These are phyloP conservation scores for Chaetomiaceae sp. DNA, from an alignment of 2,329 filamentous ascomycete genomes.

Conservation along the genomic window DNA sequence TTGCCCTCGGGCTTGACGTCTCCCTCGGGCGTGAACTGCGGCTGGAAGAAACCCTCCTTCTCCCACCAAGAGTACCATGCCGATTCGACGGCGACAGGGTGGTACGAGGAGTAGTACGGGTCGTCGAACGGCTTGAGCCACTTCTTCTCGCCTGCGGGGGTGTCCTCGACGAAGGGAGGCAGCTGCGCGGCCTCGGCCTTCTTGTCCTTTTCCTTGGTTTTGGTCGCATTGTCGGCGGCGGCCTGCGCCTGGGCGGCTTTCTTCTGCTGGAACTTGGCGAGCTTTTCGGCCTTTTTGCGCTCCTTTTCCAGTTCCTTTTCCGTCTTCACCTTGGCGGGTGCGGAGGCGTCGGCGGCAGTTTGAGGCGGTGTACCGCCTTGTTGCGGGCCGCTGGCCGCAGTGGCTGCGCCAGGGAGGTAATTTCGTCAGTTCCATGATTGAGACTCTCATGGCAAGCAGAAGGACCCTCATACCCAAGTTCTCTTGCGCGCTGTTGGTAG, in stretches of 20 bases:
- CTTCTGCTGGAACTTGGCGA: neutral
- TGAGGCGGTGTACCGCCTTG: no score
- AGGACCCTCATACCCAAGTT: no score
- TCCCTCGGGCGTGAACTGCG: slow-evolving; percentile 1
- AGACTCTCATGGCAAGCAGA: no score
- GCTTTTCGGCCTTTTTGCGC: neutral
- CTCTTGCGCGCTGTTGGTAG: no score
- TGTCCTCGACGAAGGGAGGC: slow-evolving; percentile 12
- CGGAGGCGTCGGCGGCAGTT: no score
- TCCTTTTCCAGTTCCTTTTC: neutral
- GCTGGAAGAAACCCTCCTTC: slow-evolving; percentile 66
- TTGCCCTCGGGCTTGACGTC: slow-evolving; percentile 49
- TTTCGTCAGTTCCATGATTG: no score
- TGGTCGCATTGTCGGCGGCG: no score
- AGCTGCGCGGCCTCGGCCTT: neutral
- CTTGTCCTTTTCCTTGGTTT: neutral
- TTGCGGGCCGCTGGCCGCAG: no score
- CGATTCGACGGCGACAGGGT: slow-evolving; percentile 83
- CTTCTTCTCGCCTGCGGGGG: slow-evolving; percentile 26
- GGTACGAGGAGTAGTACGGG: slow-evolving; percentile 82
- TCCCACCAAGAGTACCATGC: slow-evolving; percentile 98
- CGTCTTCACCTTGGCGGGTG: no score
- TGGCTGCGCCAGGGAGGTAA: no score
- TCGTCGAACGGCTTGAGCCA: slow-evolving; percentile 53
- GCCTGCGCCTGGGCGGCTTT: neutral